Base-by-base conservation (phyloP, 345 rosid species). In the Heritiera fomes region DNA sequence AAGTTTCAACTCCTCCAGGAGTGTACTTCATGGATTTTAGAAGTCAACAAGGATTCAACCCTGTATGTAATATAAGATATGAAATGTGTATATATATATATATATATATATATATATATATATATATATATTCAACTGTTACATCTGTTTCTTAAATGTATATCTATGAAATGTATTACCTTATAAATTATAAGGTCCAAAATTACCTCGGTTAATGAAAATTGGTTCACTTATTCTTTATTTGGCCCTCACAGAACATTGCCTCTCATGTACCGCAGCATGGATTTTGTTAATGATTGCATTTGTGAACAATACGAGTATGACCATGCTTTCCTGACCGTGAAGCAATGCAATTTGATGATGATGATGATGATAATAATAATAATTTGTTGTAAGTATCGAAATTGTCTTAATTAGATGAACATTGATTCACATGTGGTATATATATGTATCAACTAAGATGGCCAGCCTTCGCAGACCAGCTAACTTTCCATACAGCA, bases 401-500 rank as follows among this genome's bases (percentile, higher is more conserved):
- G 28, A 23, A 23, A 0, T 23, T 23, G 28, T 23, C 28, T 23
- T 3, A 2, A 34, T 34, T 34, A 34, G 38, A 34, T 34, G 38
- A 34, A 34, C 38, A 34, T 34, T 34, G 38, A 34, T 34, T 34
- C 38, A 3, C 38, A 2, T 0, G 38, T 34, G 38, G 38, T 34
- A 34, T 34, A 34, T 34, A 34, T 34, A 34, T 34, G 38, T 3
- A 34, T 34, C 38, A 34, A 3, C 18, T 52, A 13, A 52, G 18
- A 53, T 13, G 6, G 4, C 18, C 55, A 69, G 79, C 53, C 75
- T 73, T 79, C 34, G 77, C 86, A 56, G 78, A 85, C 90, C 88
- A 75, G 85, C 90, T 62, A 76, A 77, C 34, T 38, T 67, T 60
- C 28, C 63, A 56, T 23, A 63, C 65, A 65, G 49, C 41, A 23